Percentiles rank a stretch among this genome's conserved stretches.
phyloP scores from a whole-genome alignment of 1,284 basidiomycete genomes.

The Ganoderma sp. region DNA sequence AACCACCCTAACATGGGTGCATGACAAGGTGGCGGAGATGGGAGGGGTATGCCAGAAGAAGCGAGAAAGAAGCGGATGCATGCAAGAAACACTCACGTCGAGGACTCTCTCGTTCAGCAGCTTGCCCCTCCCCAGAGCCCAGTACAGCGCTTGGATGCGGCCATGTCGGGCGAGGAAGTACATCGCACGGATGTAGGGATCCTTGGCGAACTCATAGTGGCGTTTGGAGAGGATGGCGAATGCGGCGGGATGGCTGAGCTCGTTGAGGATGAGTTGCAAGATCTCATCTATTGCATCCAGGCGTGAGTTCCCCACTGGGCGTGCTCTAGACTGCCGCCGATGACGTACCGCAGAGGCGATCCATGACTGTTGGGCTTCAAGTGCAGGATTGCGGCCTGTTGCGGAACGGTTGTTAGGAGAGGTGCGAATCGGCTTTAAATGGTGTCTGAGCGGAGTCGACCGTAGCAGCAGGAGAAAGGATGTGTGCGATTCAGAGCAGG shows the following conservation, averaged over 20 bases:
- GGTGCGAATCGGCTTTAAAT: constrained; percentile 18
- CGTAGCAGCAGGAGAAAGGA: constrained; percentile 14
- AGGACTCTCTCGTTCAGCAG: constrained; percentile 68
- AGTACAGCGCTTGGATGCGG: constrained; percentile 68
- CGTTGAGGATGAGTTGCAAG: constrained; percentile 72
- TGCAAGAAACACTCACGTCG: constrained; percentile 58
- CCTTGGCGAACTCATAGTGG: constrained; percentile 65
- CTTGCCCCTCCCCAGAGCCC: constrained; percentile 70
- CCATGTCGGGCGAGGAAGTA: constrained; percentile 79
- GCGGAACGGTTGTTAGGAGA: constrained; percentile 14
- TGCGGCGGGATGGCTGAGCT: constrained; percentile 65
- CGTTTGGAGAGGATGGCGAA: constrained; percentile 64
- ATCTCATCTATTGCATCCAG: constrained; percentile 54
- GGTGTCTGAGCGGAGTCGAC: constrained; percentile 4
- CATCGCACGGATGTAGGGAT: constrained; percentile 73
- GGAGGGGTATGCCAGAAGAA: constrained; percentile 21
- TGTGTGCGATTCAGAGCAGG: constrained; percentile 10
- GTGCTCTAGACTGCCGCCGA: constrained; percentile 8
- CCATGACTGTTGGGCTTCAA: constrained; percentile 47
- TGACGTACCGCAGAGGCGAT: constrained; percentile 66
- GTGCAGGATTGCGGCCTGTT: constrained; percentile 7
- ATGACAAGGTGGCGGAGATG: background rate
- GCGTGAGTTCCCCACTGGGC: constrained; percentile 1
- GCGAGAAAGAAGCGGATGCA: constrained; percentile 29
- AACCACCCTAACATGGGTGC: background rate